Percentiles rank a stretch among this genome's conserved stretches.
These are phyloP conservation scores for Clathrospora elynae DNA, from an alignment of 2,329 filamentous ascomycete species.

Conservation along the genomic window DNA sequence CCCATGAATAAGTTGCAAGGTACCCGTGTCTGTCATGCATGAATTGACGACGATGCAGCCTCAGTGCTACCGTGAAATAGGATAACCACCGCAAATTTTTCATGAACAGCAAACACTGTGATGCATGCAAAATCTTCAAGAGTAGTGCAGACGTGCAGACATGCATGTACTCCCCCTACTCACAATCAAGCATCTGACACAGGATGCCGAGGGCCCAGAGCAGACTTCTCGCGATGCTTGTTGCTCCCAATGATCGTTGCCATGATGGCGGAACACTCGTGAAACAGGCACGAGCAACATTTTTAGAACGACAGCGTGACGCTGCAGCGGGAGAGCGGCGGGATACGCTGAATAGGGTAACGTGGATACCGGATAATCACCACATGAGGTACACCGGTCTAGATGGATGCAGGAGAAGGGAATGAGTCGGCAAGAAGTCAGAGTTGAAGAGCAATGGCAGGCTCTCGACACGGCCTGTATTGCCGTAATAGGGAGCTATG, in stretches of 20 bases:
- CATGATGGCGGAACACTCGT: slow-evolving; percentile 22
- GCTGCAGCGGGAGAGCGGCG: slow-evolving; percentile 12
- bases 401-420: slow-evolving; percentile 9
- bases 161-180: slow-evolving; percentile 9
- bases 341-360: slow-evolving; percentile 10
- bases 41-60: too few relatives aligned
- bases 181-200: slow-evolving; percentile 19
- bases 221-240: slow-evolving; percentile 20
- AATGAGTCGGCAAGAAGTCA: slow-evolving; percentile 7
- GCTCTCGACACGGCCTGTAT: neutral
- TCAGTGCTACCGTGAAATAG: too few relatives aligned
- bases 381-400: slow-evolving; percentile 10
- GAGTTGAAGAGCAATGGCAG: slow-evolving; percentile 3
- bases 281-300: slow-evolving; percentile 25
- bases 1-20: slow-evolving; percentile 12
- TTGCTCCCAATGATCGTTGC: slow-evolving; percentile 23
- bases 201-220: slow-evolving; percentile 4
- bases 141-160: neutral
- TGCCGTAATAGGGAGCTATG: too few relatives aligned
- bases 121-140: neutral
- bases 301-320: slow-evolving; percentile 20
- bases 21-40: slow-evolving; percentile 7
- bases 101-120: neutral
- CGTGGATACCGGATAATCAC: slow-evolving; percentile 7
- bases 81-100: too few relatives aligned